Base-by-base conservation (phyloP, 495 filamentous ascomycete genomes). In the Penicillium egyptiacum region DNA sequence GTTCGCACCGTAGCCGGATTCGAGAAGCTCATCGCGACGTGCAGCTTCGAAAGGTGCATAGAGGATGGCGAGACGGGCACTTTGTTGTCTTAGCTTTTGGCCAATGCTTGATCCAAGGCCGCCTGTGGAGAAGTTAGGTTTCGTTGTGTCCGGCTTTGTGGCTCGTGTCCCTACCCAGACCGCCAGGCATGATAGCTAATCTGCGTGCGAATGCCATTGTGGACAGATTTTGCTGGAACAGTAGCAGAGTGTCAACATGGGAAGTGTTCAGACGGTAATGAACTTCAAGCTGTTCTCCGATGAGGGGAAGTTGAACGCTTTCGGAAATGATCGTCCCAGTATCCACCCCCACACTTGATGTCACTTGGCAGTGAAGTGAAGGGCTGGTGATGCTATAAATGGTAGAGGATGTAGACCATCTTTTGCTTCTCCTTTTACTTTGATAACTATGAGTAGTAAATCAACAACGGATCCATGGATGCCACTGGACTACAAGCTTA, bases 31-130 rank as follows among this genome's bases (percentile, higher is more conserved):
- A 44, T 76, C 69, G n/a, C 66, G 69, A 0, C 70, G 70, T 25
- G 63, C 26, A 10, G 72, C 66, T 52, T 76, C 74, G 49, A 76
- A 76, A 2, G 74, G 72, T 2, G 74, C 74, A 35, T 76, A 76
- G 12, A 76, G 67, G 39, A 76, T 73, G 28, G 72, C 74, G 2
- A 76, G 58, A 5, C 58, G 67, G 14, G 72, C 72, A 5, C 74
- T 72, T 61, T 75, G 68, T 20, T 72, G 56, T 23, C 64, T 53
- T 14, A 76, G 56, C 45, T 74, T 75, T 31, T 71, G 59, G 58
- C 72, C 74, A 10, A 75, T 76, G 58, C 65, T 70, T 22, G 74
- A 66, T 17, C 74, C 74, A 4, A 76, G 64, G 5, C 74, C 74
- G 25, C 73, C 73, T 76, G 45, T 19, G n/a, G 23, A 26, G 44